Evolutionary conservation across 2,329 filamentous ascomycete species (phyloP), one percentile per base, ranked within the genome.

Genomic region (Aspergillus versicolor): DNA sequence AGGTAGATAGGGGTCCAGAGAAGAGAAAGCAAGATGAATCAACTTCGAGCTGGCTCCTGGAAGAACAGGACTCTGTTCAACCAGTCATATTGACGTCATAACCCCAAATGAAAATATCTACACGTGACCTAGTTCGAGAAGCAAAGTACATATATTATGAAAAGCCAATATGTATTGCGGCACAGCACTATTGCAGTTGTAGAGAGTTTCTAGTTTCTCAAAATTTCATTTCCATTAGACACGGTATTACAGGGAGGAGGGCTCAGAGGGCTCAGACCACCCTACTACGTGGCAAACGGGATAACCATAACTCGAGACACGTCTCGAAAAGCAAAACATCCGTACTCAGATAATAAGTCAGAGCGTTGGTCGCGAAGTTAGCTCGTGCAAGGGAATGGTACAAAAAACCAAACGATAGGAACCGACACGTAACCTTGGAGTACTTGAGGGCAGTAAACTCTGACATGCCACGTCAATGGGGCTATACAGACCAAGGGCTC

Each of bases 381-480:
- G 30, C 40, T 15, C 19, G 48, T 37, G 17, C 44, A 4, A 44
- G 49, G 21, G 19, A 21, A 37, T 19, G 22, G 15, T 19, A 30
- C 37, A 13, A 13, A 15, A 22, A 34, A 42, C 27, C 17, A 40
- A 43, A 21, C 17, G 27, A 24, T 21, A 19, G 8, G 7, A 24
- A 21, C 15, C 34, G 7, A 21, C 21, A 22, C 19, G 19, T 46
- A 21, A 32, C 32, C 55, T 17, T 21, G n/a, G 24, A 13, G 6
- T 13, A 27, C 11, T 24, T 19, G 21, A 30, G 12, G 24, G 6
- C 3, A 30, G 12, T 15, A 45, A 38, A 52, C 30, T 49, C 50
- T 30, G 21, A 30, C 40, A n/a, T 61, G 62, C 61, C 61, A 64
- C 62, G 62, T 64, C 62, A 63, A 63, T 55, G 37, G 24, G 37